Conservation (phyloP, 441 rosid species). For the Brassica balearica region DNA sequence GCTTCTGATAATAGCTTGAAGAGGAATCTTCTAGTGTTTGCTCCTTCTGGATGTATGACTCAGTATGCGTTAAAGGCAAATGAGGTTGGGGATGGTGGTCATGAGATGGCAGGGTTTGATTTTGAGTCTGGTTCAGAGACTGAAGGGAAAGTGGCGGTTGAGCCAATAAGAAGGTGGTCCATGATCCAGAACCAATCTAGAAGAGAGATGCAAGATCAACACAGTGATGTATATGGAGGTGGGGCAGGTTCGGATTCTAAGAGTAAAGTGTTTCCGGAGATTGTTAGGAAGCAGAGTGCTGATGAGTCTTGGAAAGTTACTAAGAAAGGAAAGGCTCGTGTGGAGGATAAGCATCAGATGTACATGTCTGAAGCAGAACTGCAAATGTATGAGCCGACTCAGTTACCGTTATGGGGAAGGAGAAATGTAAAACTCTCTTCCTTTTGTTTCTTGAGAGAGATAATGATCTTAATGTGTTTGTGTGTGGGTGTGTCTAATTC, state of each 20-base stretch:
- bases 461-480: slow-evolving; percentile 6
- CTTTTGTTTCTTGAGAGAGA: neutral
- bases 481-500: slow-evolving; percentile 15
- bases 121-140: slow-evolving; percentile 62
- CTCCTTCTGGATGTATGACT: slow-evolving; percentile 81
- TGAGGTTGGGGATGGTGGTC: slow-evolving; percentile 41
- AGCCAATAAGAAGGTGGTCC: slow-evolving; percentile 84
- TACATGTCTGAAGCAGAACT: slow-evolving; percentile 84
- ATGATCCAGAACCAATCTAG: slow-evolving; percentile 75
- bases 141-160: slow-evolving; percentile 20
- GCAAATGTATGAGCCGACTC: slow-evolving; percentile 62
- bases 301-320: slow-evolving; percentile 42
- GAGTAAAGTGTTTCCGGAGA: slow-evolving; percentile 78
- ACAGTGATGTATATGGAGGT: slow-evolving; percentile 80
- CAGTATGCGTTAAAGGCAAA: slow-evolving; percentile 48
- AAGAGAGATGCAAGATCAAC: slow-evolving; percentile 73
- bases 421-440: slow-evolving; percentile 52
- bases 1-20: slow-evolving; percentile 48
- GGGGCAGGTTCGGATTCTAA: slow-evolving; percentile 60
- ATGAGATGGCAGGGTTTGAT: slow-evolving; percentile 48
- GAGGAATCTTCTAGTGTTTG: slow-evolving; percentile 76
- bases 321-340: slow-evolving; percentile 43
- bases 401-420: slow-evolving; percentile 65
- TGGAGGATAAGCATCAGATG: slow-evolving; percentile 66
- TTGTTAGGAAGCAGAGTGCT: slow-evolving; percentile 50